Conservation (phyloP, 768 basidiomycete genomes). For the Auriscalpium vulgare region DNA sequence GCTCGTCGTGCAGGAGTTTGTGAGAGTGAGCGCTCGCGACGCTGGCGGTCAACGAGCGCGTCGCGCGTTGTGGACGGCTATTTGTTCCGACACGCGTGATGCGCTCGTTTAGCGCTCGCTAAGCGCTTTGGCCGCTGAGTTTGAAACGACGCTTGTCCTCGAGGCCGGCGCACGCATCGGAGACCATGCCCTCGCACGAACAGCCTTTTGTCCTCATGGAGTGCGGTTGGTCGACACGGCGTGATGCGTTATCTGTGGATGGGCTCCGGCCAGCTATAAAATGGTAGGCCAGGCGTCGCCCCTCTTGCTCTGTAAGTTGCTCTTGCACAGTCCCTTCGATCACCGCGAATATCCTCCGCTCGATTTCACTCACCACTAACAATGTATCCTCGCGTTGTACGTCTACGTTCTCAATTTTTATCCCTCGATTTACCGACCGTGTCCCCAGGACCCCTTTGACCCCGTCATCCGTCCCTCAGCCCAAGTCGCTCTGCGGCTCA, state of each 20-base stretch:
- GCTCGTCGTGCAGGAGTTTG: too few relatives aligned
- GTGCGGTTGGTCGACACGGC: not conserved
- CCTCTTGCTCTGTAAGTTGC: not conserved
- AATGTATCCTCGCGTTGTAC: too few relatives aligned
- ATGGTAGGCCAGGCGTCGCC: not conserved
- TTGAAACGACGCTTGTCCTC: not conserved
- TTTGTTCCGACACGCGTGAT: not conserved
- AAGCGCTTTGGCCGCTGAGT: not conserved
- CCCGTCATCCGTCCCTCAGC: not conserved
- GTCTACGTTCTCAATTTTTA: too few relatives aligned
- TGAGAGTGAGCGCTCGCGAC: not conserved
- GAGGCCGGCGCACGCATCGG: too few relatives aligned
- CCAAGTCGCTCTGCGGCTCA: conserved; percentile 2
- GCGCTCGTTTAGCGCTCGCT: not conserved
- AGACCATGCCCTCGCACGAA: not conserved
- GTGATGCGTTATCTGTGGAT: too few relatives aligned
- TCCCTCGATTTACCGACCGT: not conserved
- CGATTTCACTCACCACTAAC: too few relatives aligned
- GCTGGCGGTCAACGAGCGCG: not conserved
- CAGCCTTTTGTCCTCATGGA: not conserved
- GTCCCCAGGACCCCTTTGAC: not conserved
- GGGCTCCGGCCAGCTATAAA: not conserved
- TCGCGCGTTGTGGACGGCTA: not conserved
- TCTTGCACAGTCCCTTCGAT: not conserved
- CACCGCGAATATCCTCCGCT: not conserved